Evolutionary conservation across 2,329 filamentous ascomycete genomes (phyloP).

Genomic region (Fusarium sulawesiense): DNA sequence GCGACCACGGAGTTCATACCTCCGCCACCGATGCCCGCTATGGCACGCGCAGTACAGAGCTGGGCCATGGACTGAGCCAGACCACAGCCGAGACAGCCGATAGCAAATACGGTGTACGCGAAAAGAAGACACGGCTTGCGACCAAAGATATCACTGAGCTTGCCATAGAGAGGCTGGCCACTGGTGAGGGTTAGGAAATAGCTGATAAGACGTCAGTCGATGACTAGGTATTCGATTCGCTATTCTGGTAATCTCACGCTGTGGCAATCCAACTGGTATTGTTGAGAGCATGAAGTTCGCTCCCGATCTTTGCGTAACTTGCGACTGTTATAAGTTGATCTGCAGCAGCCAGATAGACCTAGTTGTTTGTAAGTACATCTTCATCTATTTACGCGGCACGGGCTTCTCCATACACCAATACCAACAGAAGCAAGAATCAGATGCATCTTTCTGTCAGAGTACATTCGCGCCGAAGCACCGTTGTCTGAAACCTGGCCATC

Average conservation of each 20-base stretch:
- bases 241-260: conserved; percentile 46
- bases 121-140: conserved; percentile 74
- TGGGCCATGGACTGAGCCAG: conserved; percentile 72
- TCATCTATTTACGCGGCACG: background rate
- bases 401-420: conserved; percentile 48
- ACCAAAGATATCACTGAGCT: conserved; percentile 77
- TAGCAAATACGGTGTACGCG: conserved; percentile 71
- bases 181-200: conserved; percentile 81
- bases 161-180: conserved; percentile 80
- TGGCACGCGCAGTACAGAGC: conserved; percentile 70
- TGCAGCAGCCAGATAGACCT: conserved; percentile 78
- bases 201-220: conserved; percentile 47
- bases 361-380: conserved; percentile 6
- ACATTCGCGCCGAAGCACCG: conserved; percentile 7
- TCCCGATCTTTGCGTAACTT: conserved; percentile 83
- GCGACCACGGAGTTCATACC: conserved; percentile 77
- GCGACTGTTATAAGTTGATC: conserved; percentile 83
- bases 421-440: conserved; percentile 53
- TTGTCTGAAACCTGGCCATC: conserved; percentile 15
- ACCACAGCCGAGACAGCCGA: conserved; percentile 73
- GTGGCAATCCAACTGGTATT: conserved; percentile 79
- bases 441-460: conserved; percentile 52
- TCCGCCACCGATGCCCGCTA: conserved; percentile 71
- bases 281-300: conserved; percentile 78
- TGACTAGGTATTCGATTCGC: background rate